Conservation (phyloP, 225 moss, liverwort and hornwort genomes). For the Pleurozium schreberi region DNA sequence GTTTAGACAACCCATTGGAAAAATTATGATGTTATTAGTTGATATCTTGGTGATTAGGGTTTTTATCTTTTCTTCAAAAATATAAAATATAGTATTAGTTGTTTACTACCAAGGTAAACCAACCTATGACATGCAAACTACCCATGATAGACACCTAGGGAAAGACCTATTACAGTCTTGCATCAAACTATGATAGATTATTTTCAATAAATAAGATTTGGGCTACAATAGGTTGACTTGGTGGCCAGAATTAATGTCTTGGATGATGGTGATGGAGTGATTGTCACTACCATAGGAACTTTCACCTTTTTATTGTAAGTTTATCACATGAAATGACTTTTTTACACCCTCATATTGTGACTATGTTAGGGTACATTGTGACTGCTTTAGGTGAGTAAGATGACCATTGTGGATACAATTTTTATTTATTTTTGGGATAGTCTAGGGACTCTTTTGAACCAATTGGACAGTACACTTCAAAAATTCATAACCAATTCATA, state of each 20-base stretch:
- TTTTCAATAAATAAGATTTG: too few relatives aligned
- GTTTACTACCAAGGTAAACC: neutral
- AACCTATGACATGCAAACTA: neutral
- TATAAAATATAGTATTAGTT: neutral
- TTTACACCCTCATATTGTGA: too few relatives aligned
- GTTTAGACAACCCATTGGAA: rapidly evolving
- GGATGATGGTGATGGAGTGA: neutral
- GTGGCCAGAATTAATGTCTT: neutral
- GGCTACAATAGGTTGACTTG: neutral
- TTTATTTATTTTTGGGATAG: neutral
- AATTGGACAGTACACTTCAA: neutral
- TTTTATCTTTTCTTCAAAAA: neutral
- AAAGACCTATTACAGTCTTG: rapidly evolving
- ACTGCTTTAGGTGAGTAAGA: neutral
- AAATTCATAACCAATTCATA: neutral
- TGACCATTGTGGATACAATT: neutral
- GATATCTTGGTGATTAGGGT: rapidly evolving
- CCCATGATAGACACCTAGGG: rapidly evolving
- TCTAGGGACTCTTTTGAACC: neutral
- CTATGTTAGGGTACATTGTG: neutral
- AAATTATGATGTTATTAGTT: neutral
- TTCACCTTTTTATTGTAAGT: neutral
- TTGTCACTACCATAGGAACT: neutral
- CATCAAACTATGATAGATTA: neutral
- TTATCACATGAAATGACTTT: neutral